phyloP scores from a whole-genome alignment of 73 alveolate genomes.

The Paramecium octaurelia region DNA sequence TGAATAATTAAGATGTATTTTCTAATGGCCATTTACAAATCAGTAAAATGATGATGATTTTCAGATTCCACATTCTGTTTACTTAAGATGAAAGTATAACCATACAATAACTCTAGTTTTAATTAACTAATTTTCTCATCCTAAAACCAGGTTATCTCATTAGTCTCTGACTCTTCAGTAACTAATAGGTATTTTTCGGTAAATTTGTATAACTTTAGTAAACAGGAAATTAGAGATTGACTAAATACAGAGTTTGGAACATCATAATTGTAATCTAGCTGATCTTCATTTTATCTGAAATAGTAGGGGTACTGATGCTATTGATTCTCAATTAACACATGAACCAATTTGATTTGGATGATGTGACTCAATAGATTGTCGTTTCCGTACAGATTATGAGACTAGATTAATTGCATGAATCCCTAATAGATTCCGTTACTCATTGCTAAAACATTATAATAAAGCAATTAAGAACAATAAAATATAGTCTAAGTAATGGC shows the following conservation, averaged over 20 bases:
- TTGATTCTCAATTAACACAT: neutral
- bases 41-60: neutral
- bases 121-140: neutral
- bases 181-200: neutral
- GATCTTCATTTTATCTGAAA: neutral
- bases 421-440: conserved; percentile 5
- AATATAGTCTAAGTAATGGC: neutral
- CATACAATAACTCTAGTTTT: neutral
- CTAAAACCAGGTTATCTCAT: neutral
- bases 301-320: neutral
- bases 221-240: neutral
- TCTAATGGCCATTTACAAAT: neutral
- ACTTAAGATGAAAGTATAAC: neutral
- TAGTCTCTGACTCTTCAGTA: neutral
- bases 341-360: neutral
- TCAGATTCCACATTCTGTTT: neutral
- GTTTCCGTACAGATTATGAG: neutral
- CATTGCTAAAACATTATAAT: neutral
- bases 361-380: neutral
- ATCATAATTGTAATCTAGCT: neutral
- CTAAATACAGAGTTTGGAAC: neutral
- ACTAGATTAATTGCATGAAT: neutral
- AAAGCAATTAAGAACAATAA: neutral
- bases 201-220: neutral
- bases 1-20: neutral